These are phyloP conservation scores for Pythium rhizo-oryzae DNA, from an alignment of 352 stramenopile genomes.

Conservation along the genomic window DNA sequence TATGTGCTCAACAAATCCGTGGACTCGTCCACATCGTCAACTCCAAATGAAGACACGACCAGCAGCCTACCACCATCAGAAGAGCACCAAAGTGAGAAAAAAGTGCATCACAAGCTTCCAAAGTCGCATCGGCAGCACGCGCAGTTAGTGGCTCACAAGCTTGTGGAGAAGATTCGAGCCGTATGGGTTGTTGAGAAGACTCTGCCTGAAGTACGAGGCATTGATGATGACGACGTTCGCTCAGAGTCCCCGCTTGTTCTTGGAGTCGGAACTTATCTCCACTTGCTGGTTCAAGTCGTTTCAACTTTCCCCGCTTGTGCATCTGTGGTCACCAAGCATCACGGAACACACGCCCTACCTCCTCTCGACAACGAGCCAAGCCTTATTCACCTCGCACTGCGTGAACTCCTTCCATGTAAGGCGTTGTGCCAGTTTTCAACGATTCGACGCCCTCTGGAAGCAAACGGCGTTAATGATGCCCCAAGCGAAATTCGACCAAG, in stretches of 20 bases:
- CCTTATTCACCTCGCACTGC: slow-evolving; percentile 70
- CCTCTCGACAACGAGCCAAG: slow-evolving; percentile 7
- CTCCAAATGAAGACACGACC: background rate
- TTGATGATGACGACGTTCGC: slow-evolving; percentile 11
- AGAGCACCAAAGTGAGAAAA: slow-evolving; percentile 23
- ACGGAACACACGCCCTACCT: background rate
- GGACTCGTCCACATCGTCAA: background rate
- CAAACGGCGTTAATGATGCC: slow-evolving; percentile 38
- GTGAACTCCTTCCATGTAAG: slow-evolving; percentile 73
- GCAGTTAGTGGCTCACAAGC: slow-evolving; percentile 59
- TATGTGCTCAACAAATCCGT: slow-evolving; percentile 53
- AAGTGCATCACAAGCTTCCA: slow-evolving; percentile 45
- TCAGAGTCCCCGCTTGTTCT: slow-evolving; percentile 19
- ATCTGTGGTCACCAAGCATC: slow-evolving; percentile 57
- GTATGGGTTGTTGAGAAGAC: slow-evolving; percentile 64
- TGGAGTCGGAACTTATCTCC: slow-evolving; percentile 70
- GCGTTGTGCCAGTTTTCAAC: slow-evolving; percentile 72
- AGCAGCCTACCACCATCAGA: background rate
- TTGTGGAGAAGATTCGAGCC: slow-evolving; percentile 56
- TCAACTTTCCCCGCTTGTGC: slow-evolving; percentile 69
- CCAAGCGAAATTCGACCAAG: slow-evolving; percentile 20
- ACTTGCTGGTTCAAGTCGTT: slow-evolving; percentile 75
- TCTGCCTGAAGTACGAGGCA: slow-evolving; percentile 16
- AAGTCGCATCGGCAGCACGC: slow-evolving; percentile 74
- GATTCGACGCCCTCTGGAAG: slow-evolving; percentile 52